A percentile compares a stretch with the other conserved stretches of the same genome.
Evolutionary conservation across 345 rosid species (phyloP).

Genomic region (Euphorbia lathyris): DNA sequence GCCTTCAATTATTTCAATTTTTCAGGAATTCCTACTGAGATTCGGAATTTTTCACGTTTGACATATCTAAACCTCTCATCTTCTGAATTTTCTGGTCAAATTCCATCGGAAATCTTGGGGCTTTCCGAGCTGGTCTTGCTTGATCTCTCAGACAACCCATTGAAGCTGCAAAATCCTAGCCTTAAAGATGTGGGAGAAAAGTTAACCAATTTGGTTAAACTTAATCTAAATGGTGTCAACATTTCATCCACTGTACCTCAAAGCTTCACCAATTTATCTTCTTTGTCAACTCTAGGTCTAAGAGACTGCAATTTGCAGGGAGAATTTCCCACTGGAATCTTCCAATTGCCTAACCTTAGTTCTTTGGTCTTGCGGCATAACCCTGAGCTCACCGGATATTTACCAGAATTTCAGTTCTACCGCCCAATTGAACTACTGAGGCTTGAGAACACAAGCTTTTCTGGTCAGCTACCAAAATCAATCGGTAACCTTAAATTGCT

Average conservation of each 20-base stretch:
- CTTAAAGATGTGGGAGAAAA: background rate
- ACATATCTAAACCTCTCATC: constrained; percentile 11
- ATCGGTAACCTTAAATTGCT: background rate
- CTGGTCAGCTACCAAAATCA: background rate
- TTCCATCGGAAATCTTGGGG: constrained; percentile 4
- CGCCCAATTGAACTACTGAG: background rate
- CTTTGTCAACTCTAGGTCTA: background rate
- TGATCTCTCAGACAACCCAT: background rate
- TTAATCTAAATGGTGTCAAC: background rate
- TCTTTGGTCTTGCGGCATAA: background rate
- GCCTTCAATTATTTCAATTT: background rate
- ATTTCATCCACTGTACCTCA: background rate
- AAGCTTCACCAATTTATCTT: background rate
- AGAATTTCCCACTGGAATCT: background rate
- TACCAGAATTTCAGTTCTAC: background rate
- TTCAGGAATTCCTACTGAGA: constrained; percentile 14
- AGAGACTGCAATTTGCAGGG: background rate
- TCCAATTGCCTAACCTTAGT: background rate
- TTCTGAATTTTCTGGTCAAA: constrained; percentile 7
- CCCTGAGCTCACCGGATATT: background rate
- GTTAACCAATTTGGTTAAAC: background rate
- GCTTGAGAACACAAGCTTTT: background rate
- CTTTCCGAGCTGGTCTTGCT: background rate
- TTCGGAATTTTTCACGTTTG: constrained; percentile 2
- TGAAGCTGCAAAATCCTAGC: background rate